Percentiles rank a stretch among this genome's conserved stretches.
phyloP scores from a whole-genome alignment of 768 basidiomycete genomes.

The Lactarius pseudohatsudake region DNA sequence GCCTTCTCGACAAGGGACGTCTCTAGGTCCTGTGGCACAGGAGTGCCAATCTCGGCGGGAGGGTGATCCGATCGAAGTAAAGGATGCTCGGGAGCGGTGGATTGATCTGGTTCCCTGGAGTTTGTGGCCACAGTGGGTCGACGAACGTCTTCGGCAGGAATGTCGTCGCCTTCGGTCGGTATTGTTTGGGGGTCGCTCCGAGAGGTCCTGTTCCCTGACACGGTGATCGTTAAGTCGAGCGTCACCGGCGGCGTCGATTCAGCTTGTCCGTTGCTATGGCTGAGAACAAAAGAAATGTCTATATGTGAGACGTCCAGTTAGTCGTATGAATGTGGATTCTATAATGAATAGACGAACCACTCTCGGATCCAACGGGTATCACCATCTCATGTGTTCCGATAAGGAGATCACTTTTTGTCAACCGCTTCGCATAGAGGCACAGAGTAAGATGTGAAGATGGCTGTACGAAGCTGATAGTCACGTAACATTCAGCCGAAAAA shows the following conservation, averaged over 20 bases:
- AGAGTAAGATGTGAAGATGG: not conserved
- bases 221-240: not conserved
- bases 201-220: not conserved
- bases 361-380: not conserved
- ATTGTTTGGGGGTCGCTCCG: not conserved
- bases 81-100: not conserved
- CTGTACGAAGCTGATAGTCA: not conserved
- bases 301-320: not conserved
- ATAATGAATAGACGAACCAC: not conserved
- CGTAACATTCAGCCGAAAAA: not conserved
- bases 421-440: not conserved
- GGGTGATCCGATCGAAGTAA: not conserved
- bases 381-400: not conserved
- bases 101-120: not conserved
- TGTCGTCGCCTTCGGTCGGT: not conserved
- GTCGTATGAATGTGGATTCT: no score
- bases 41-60: not conserved
- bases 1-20: not conserved
- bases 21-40: not conserved
- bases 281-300: not conserved
- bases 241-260: not conserved
- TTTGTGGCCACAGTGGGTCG: not conserved
- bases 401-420: not conserved
- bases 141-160: not conserved
- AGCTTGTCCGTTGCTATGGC: not conserved